phyloP scores from a whole-genome alignment of 2,329 filamentous ascomycete species.

The Phaeosphaeria sp. region DNA sequence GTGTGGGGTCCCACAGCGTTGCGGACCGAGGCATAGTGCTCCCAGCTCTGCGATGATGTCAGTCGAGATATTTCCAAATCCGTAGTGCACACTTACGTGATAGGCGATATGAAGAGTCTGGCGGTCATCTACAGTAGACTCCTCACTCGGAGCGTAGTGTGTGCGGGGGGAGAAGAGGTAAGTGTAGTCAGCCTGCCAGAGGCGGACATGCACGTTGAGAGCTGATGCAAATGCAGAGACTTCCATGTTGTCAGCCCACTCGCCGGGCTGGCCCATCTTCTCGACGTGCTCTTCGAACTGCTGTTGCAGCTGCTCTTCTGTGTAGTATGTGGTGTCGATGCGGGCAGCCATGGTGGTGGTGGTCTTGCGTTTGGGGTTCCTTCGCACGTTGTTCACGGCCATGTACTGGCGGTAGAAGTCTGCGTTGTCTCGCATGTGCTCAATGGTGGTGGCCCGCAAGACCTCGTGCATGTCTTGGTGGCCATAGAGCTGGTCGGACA shows the following conservation, averaged over 20 bases:
- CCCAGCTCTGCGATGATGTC: constrained; percentile 58
- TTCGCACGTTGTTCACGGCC: constrained; percentile 60
- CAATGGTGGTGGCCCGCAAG: constrained; percentile 66
- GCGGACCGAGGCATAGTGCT: constrained; percentile 72
- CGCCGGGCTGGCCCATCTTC: constrained; percentile 65
- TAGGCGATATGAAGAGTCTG: constrained; percentile 65
- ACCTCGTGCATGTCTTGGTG: constrained; percentile 63
- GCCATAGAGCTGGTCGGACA: constrained; percentile 72
- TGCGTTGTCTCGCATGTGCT: constrained; percentile 67
- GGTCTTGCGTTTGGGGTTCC: constrained; percentile 64
- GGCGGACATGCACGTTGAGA: constrained; percentile 67
- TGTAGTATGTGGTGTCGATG: constrained; percentile 56
- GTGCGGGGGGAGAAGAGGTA: constrained; percentile 57
- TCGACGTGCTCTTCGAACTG: constrained; percentile 64
- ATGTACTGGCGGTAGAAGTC: constrained; percentile 72
- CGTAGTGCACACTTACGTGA: constrained; percentile 58
- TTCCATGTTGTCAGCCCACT: constrained; percentile 72
- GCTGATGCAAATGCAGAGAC: constrained; percentile 70
- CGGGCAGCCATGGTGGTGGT: constrained; percentile 53
- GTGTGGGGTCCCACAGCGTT: constrained; percentile 65
- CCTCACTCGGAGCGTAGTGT: constrained; percentile 30
- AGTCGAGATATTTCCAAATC: constrained; percentile 14
- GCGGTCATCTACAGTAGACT: constrained; percentile 43
- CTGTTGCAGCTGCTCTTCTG: constrained; percentile 60
- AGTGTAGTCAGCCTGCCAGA: constrained; percentile 64